A percentile compares a stretch with the other conserved stretches of the same genome.
Evolutionary conservation across 2,329 filamentous ascomycete species (phyloP).

Genomic region (Cordyceps cateniannulata): DNA sequence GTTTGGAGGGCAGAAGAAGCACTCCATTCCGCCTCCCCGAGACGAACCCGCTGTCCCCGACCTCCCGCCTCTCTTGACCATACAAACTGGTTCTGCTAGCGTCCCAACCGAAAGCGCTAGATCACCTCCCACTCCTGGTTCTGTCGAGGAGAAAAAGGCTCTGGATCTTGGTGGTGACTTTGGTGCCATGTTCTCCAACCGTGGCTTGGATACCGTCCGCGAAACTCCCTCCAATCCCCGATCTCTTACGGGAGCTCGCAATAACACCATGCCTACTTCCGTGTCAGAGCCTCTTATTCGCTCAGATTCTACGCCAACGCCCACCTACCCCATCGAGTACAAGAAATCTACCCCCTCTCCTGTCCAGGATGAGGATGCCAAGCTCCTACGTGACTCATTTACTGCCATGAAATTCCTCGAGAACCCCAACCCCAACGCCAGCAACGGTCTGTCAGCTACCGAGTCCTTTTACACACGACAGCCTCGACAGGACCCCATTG

Average conservation of each 20-base stretch:
- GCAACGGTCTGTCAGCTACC: constrained; percentile 11
- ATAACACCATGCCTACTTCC: constrained; percentile 35
- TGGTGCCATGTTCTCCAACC: constrained; percentile 46
- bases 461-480: constrained; percentile 12
- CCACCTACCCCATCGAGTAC: constrained; percentile 40
- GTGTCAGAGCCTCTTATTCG: constrained; percentile 28
- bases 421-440: constrained; percentile 19
- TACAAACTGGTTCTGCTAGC: constrained; percentile 15
- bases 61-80: constrained; percentile 32
- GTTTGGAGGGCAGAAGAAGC: constrained; percentile 51
- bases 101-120: background rate
- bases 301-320: constrained; percentile 24
- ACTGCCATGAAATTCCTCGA: constrained; percentile 42
- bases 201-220: constrained; percentile 42
- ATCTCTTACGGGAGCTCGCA: constrained; percentile 40
- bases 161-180: constrained; percentile 54
- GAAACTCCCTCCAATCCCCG: constrained; percentile 33
- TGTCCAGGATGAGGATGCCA: constrained; percentile 47
- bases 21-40: constrained; percentile 24
- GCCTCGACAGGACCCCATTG: constrained; percentile 14
- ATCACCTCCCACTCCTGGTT: constrained; percentile 48
- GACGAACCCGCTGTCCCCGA: constrained; percentile 25
- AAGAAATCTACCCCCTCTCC: constrained; percentile 30
- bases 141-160: constrained; percentile 39
- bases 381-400: constrained; percentile 45